Evolutionary conservation across 495 filamentous ascomycete species (phyloP).

Genomic region (Penicillium parvum): DNA sequence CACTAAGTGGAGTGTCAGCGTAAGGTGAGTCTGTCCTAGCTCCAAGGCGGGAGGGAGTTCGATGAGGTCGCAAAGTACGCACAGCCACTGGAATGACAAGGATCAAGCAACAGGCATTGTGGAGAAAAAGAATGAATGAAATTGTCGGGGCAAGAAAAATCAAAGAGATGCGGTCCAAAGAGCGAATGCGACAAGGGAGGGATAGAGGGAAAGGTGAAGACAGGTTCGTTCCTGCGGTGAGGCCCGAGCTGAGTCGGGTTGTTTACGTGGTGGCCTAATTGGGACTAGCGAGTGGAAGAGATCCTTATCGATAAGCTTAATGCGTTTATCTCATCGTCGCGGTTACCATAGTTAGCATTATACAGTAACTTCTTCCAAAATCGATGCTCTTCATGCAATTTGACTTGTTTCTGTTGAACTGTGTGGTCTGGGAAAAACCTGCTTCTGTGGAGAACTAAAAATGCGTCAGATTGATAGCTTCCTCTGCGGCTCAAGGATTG

Average conservation of each 20-base stretch:
- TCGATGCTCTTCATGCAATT: background rate
- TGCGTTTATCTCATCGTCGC: conserved; percentile 16
- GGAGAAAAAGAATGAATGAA: background rate
- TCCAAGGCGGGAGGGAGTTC: conserved; percentile 1
- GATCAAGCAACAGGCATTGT: conserved; percentile 17
- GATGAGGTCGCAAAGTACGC: conserved; percentile 16
- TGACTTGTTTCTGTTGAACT: no score
- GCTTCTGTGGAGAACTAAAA: no score
- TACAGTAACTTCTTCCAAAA: no score
- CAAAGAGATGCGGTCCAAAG: conserved; percentile 1
- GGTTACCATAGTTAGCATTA: no score
- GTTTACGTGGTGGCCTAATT: conserved; percentile 40
- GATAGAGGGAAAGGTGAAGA: conserved; percentile 10
- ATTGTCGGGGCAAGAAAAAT: background rate
- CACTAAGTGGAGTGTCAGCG: no score
- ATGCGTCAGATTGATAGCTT: no score
- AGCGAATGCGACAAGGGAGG: conserved; percentile 8
- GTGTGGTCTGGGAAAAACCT: no score
- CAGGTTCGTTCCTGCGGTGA: conserved; percentile 30
- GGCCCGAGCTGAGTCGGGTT: conserved; percentile 38
- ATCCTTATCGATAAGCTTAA: conserved; percentile 48
- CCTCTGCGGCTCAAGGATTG: background rate
- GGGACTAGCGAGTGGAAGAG: conserved; percentile 28
- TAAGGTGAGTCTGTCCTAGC: no score
- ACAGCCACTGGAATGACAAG: conserved; percentile 15